These are phyloP conservation scores for Paraglomus occultum DNA, from an alignment of 192 early-diverging fungal genomes.

Conservation along the genomic window DNA sequence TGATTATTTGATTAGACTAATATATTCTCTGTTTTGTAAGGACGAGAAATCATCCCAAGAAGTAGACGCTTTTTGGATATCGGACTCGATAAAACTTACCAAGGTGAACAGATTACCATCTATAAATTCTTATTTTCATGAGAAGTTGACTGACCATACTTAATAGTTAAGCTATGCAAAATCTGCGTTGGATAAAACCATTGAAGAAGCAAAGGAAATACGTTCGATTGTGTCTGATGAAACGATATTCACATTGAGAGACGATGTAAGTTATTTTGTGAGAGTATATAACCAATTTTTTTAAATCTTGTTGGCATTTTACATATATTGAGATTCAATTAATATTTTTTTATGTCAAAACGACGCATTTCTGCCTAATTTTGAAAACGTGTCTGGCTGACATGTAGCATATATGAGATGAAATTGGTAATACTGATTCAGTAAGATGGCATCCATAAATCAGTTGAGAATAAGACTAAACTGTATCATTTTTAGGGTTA, in stretches of 20 bases:
- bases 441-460: no score
- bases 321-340: no score
- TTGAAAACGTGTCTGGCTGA: no score
- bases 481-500: no score
- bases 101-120: constrained; percentile 18
- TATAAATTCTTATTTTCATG: constrained; percentile 23
- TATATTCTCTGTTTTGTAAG: constrained; percentile 20
- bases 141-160: constrained; percentile 10
- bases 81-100: constrained; percentile 9
- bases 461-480: no score
- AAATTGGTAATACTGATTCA: no score
- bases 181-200: constrained; percentile 17
- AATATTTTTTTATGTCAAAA: no score
- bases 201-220: constrained; percentile 14
- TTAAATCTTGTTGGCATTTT: no score
- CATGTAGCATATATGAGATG: no score
- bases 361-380: no score
- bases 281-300: no score
- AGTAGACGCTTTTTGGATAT: constrained; percentile 22
- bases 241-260: constrained; percentile 2
- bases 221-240: constrained; percentile 14
- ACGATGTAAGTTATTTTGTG: no score
- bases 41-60: constrained; percentile 16
- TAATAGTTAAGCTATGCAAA: constrained; percentile 21
- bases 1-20: background rate